phyloP scores from a whole-genome alignment of 1,139 yeast species.

The Candida glucosophila region DNA sequence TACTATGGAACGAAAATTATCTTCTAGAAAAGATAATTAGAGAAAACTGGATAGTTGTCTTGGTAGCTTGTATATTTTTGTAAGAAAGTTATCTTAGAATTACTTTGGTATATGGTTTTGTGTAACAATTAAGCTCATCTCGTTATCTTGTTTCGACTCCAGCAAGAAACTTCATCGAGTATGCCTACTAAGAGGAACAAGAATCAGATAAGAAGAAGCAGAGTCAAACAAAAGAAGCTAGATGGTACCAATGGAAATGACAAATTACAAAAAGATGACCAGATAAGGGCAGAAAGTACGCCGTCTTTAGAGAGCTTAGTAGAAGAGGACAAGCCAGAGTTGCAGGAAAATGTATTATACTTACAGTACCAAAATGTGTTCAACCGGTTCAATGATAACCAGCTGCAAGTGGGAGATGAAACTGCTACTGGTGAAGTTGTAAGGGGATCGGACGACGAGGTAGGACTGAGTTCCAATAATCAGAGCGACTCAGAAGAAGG shows the following conservation, averaged over 20 bases:
- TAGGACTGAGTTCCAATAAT: constrained; percentile 4
- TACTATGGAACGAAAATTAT: too few species aligned
- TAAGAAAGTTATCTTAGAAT: too few species aligned
- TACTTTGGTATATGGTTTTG: too few species aligned
- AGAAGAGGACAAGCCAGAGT: constrained; percentile 2
- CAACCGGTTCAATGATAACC: constrained; percentile 22
- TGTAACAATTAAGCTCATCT: constrained; percentile 3
- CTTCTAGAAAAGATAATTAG: too few species aligned
- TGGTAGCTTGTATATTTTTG: too few species aligned
- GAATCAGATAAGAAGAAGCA: constrained; percentile 59
- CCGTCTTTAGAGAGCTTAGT: neutral
- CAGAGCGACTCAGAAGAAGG: constrained; percentile 9
- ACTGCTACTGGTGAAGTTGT: constrained; percentile 13
- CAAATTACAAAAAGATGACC: constrained; percentile 15
- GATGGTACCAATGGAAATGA: too few species aligned
- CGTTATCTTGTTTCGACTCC: constrained; percentile 1
- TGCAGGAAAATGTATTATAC: constrained; percentile 18
- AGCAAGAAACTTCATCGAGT: neutral
- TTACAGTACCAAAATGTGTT: constrained; percentile 35
- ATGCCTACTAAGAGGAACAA: constrained; percentile 31
- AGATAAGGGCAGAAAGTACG: constrained; percentile 1
- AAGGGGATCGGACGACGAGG: constrained; percentile 5
- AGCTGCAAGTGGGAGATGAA: constrained; percentile 11
- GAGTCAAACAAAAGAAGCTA: constrained; percentile 42
- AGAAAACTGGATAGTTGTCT: too few species aligned